Percentiles rank a stretch among this genome's conserved stretches.
These are phyloP conservation scores for Tilletia horrida DNA, from an alignment of 1,284 basidiomycete species.

Conservation along the genomic window DNA sequence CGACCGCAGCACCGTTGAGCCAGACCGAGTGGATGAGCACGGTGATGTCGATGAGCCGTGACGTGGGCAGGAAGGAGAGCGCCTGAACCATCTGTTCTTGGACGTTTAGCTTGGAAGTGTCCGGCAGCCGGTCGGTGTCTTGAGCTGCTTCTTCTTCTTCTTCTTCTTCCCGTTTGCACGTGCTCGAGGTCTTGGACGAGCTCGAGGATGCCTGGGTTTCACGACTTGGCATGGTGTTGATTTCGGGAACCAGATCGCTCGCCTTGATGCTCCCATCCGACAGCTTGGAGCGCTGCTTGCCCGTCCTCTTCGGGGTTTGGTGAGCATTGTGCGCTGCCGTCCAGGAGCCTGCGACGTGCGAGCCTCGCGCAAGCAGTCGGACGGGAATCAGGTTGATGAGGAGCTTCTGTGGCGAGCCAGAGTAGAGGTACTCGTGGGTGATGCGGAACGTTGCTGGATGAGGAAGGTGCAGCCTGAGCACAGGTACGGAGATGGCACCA, in stretches of 20 bases:
- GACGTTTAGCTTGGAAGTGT: not conserved
- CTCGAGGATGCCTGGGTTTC: no score
- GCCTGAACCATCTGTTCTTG: slow-evolving; percentile 6
- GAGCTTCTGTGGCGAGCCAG: slow-evolving; percentile 4
- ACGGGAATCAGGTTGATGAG: slow-evolving; percentile 6
- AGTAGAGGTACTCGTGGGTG: slow-evolving; percentile 19
- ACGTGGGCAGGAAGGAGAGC: slow-evolving; percentile 12
- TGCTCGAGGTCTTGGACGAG: no score
- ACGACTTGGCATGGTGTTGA: no score
- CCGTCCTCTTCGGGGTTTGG: no score
- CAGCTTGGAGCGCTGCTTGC: no score
- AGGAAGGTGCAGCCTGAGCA: slow-evolving; percentile 1
- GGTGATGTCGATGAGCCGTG: slow-evolving; percentile 11
- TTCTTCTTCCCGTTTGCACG: no score
- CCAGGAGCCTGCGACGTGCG: not conserved
- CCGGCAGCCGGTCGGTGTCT: no score
- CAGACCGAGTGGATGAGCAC: slow-evolving; percentile 13
- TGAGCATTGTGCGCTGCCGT: no score
- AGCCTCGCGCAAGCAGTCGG: not conserved
- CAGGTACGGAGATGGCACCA: not conserved
- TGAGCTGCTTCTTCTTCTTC: no score
- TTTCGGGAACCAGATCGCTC: no score
- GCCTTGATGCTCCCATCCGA: no score
- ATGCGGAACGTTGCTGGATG: slow-evolving; percentile 16
- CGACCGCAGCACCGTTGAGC: slow-evolving; percentile 15